Evolutionary conservation across 345 rosid species (phyloP), one percentile per base, ranked within the genome.

Genomic region (Brassica nigra): DNA sequence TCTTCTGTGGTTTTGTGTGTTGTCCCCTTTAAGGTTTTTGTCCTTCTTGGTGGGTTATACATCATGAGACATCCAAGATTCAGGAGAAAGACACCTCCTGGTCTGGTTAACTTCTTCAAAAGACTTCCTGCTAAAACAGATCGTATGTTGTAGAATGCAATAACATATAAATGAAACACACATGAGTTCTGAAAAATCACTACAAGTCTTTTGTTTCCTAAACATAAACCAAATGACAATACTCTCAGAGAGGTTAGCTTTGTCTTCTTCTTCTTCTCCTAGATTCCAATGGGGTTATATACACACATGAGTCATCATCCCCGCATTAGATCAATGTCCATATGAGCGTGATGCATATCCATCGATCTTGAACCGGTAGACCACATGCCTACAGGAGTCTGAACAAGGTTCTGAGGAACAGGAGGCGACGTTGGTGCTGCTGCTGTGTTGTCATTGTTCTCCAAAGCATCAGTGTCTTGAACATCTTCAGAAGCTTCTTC

Each of bases 321-420:
- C 3, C 93, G 92, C 98, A 90, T 93, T 77, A 95, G 88, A 87
- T 95, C 99, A 67, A 95, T 91, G 90, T 87, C 97, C 5, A 85
- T 71, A 73, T 91, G 96, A 8, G 86, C 76, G 44, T 88, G 87
- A 49, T 84, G 92, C 86, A 92, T 86, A 65, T 93, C 97, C 82
- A 89, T 67, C 4, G 94, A 66, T 78, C 87, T 90, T 18, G 97
- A 83, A 70, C 90, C 91, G 0, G 74, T 55, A 39, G 85, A 71
- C 99, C 99, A 95, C 27, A 91, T 34, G 49, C 93, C 92, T 14
- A 86, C 80, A 0, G 92, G 83, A 30, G 84, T 42, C 36, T 89
- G 85, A 80, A 87, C 86, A 71, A 90, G 85, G 76, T 85, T 92
- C 78, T 89, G 79, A 74, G 84, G 87, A 75, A 85, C 80, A 67